These are phyloP conservation scores for Hypoxylon sp. DNA, from an alignment of 2,329 filamentous ascomycete species.

Conservation along the genomic window DNA sequence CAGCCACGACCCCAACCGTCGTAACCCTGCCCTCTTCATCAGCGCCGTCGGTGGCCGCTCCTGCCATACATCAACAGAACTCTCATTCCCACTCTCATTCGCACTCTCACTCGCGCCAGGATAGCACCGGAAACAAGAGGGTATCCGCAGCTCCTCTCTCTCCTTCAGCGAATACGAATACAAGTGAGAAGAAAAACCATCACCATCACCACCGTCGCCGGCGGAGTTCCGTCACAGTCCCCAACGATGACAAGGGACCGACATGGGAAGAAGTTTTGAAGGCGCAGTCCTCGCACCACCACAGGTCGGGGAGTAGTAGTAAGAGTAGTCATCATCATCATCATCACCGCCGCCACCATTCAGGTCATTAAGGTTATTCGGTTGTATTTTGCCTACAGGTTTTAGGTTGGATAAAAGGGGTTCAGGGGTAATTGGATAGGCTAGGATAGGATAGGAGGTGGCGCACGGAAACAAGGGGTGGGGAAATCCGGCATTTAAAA, in stretches of 20 bases:
- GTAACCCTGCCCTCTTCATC: background rate
- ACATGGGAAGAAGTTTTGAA: conserved; percentile 54
- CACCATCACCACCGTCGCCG: conserved; percentile 6
- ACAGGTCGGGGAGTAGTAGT: conserved; percentile 21
- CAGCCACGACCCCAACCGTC: background rate
- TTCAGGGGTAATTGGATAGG: background rate
- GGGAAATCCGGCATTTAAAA: background rate
- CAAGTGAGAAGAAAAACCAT: conserved; percentile 23
- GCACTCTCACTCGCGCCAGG: conserved; percentile 3
- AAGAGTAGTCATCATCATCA: conserved; percentile 27
- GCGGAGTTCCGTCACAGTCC: conserved; percentile 13
- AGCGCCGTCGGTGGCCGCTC: background rate
- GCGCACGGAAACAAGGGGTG: background rate
- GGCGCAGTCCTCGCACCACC: conserved; percentile 24
- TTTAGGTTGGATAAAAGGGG: background rate
- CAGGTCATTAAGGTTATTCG: background rate
- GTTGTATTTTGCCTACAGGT: background rate
- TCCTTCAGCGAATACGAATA: background rate
- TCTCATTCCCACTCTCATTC: background rate
- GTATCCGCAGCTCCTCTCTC: background rate
- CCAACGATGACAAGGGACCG: conserved; percentile 48
- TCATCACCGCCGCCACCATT: conserved; percentile 12
- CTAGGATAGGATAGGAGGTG: background rate
- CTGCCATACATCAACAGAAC: background rate
- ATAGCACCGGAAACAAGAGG: background rate